phyloP scores from a whole-genome alignment of 2,329 filamentous ascomycete genomes.

The Coniochaeta sp. region DNA sequence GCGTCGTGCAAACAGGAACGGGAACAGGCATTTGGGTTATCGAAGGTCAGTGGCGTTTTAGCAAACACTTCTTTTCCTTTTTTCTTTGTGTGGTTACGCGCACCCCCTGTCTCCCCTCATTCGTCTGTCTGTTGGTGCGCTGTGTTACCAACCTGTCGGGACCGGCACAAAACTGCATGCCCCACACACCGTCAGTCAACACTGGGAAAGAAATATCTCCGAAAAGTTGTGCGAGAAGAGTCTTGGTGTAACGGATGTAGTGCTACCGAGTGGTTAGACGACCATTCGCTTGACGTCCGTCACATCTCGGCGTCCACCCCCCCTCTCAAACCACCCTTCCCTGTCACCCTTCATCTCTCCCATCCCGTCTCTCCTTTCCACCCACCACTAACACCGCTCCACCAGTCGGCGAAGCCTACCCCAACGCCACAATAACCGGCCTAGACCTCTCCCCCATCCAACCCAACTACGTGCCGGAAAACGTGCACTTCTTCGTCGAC shows the following conservation, averaged over 20 bases:
- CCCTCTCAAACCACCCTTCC: not conserved
- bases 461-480: slow-evolving; percentile 42
- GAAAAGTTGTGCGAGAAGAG: not conserved
- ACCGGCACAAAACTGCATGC: not conserved
- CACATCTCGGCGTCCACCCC: not conserved
- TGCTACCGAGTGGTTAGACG: too few species aligned
- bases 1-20: slow-evolving; percentile 29
- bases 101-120: slow-evolving; percentile 6
- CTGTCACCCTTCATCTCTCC: not conserved
- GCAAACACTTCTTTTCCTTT: slow-evolving; percentile 5
- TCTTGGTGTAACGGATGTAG: too few species aligned
- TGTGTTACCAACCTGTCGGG: not conserved
- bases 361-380: not conserved
- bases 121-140: slow-evolving; percentile 4
- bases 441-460: slow-evolving; percentile 47
- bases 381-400: not conserved
- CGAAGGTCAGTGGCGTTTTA: slow-evolving; percentile 35
- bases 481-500: slow-evolving; percentile 44
- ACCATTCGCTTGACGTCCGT: not conserved
- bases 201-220: not conserved
- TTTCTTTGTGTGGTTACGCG: too few species aligned
- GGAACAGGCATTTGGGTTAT: slow-evolving; percentile 46
- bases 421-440: slow-evolving; percentile 35
- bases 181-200: not conserved
- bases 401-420: slow-evolving; percentile 42